Base-by-base conservation (phyloP, 176 grass and related monocot genomes). In the Eleusine coracana region DNA sequence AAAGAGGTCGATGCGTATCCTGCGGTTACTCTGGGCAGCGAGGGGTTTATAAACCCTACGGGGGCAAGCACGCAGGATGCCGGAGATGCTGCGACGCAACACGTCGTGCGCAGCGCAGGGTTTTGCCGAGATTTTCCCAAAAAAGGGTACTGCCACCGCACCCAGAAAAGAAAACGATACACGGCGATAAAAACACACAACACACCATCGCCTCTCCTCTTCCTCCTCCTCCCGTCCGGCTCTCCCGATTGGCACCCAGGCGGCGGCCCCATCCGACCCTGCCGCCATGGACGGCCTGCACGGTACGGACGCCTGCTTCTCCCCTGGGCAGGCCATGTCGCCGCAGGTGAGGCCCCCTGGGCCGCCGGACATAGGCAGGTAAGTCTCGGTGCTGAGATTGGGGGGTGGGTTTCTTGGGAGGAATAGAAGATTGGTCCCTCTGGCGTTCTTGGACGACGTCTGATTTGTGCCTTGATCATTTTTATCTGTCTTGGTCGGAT, bases 221-320 rank as follows among this genome's bases (percentile, higher is more conserved):
- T 67, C 82, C 41, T 82, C 88, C 18, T 67, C 82, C 15, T 63
- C 66, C 56, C 70, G 4, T 51, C 79, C 79, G 77, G 0, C 70
- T 69, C 74, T 67, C 73, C 68, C 72, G 65, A 78, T 86, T 71
- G 73, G 77, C 76, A 74, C 83, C 84, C 68, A 37, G 4, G 48
- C 68, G 42, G 2, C 27, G 73, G 31, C 71, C 56, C 61, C 76
- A 63, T 54, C 66, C 37, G 36, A 76, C 76, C 77, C 77, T 83
- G 73, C 50, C 83, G 72, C 82, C 85, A 94, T 94, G 92, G 87
- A 91, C 75, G 87, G 87, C 29, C 80, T 92, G 67, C 85, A 91
- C 75, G 83, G 84, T 82, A 60, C 84, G 34, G 84, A 90, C 80
- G 88, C 72, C 5, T 89, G 87, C 77, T 89, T 89, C 92, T 94